A percentile compares a stretch with the other conserved stretches of the same genome.
phyloP scores from a whole-genome alignment of 306 rosid species.

The Astragalus glycyphyllos region DNA sequence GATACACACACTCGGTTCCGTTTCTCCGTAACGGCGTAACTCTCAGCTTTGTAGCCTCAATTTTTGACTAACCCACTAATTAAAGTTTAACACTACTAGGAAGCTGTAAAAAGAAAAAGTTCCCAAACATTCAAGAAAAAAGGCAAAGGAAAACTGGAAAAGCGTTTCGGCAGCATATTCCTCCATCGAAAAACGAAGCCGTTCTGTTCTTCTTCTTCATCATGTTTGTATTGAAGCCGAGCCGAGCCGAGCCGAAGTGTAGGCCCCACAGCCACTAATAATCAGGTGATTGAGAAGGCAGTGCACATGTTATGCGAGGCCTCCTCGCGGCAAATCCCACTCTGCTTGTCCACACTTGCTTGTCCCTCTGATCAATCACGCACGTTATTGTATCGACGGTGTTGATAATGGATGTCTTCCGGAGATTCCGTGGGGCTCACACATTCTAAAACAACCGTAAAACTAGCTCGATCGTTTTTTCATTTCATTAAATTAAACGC shows the following conservation, averaged over 20 bases:
- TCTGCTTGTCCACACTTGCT: constrained; percentile 7
- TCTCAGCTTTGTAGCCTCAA: constrained; percentile 17
- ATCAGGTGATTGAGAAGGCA: constrained; percentile 53
- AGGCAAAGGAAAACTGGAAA: constrained; percentile 38
- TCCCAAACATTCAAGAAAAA: neutral
- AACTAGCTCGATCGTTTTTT: constrained; percentile 24
- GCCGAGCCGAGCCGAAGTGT: neutral
- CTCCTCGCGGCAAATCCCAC: constrained; percentile 49
- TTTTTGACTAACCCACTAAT: constrained; percentile 34
- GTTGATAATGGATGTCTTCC: neutral
- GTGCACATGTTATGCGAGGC: constrained; percentile 42
- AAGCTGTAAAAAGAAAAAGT: constrained; percentile 34
- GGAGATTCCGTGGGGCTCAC: neutral
- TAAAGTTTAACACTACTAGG: no score
- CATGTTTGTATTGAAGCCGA: neutral
- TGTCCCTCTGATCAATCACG: neutral
- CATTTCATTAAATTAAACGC: neutral
- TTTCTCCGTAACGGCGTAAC: neutral
- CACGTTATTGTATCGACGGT: constrained; percentile 8
- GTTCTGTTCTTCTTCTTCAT: neutral
- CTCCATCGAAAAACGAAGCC: constrained; percentile 35
- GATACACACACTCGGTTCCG: neutral
- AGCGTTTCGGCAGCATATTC: constrained; percentile 37
- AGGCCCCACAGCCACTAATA: constrained; percentile 54
- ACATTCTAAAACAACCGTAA: constrained; percentile 12